These are phyloP conservation scores for Sporormia fimetaria DNA, from an alignment of 495 filamentous ascomycete species.

Conservation along the genomic window DNA sequence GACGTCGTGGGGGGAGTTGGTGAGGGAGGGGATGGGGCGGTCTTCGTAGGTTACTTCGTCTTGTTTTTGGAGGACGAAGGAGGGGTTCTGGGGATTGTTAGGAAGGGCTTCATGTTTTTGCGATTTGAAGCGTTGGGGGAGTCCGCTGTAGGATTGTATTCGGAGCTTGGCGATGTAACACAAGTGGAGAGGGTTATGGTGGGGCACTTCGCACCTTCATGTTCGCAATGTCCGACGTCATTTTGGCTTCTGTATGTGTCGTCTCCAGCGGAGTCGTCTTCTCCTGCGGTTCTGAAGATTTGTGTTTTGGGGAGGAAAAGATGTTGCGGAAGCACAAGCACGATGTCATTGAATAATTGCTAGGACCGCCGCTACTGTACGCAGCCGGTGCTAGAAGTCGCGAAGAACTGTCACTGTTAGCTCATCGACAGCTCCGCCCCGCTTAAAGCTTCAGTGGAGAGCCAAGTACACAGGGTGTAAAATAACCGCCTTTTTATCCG, in stretches of 20 bases:
- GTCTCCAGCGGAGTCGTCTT: too few species aligned
- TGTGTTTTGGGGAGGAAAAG: conserved; percentile 7
- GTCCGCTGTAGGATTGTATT: too few species aligned
- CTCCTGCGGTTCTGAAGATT: conserved; percentile 3
- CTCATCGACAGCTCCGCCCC: conserved; percentile 9
- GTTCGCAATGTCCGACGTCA: conserved; percentile 2
- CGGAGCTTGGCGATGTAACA: too few species aligned
- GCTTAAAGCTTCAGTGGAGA: conserved; percentile 5
- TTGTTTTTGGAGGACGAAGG: conserved; percentile 69
- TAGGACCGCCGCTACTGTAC: neutral
- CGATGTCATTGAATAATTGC: conserved; percentile 6
- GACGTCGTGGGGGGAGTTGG: conserved; percentile 59
- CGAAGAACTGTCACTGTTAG: neutral
- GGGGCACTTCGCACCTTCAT: conserved; percentile 13
- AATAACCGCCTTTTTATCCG: conserved; percentile 25
- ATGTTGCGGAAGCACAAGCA: conserved; percentile 12
- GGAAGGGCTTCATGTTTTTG: neutral
- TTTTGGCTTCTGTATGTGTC: conserved; percentile 2
- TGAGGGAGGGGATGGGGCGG: conserved; percentile 58
- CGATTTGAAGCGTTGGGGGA: too few species aligned
- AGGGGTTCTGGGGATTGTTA: conserved; percentile 55
- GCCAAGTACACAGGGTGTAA: conserved; percentile 9
- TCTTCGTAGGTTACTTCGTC: conserved; percentile 64
- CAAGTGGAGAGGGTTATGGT: conserved; percentile 4
- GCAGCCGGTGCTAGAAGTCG: conserved; percentile 1